Evolutionary conservation across 2,329 filamentous ascomycete genomes (phyloP), one percentile per base, ranked within the genome.

Genomic region (Trichoderma afroharzianum): DNA sequence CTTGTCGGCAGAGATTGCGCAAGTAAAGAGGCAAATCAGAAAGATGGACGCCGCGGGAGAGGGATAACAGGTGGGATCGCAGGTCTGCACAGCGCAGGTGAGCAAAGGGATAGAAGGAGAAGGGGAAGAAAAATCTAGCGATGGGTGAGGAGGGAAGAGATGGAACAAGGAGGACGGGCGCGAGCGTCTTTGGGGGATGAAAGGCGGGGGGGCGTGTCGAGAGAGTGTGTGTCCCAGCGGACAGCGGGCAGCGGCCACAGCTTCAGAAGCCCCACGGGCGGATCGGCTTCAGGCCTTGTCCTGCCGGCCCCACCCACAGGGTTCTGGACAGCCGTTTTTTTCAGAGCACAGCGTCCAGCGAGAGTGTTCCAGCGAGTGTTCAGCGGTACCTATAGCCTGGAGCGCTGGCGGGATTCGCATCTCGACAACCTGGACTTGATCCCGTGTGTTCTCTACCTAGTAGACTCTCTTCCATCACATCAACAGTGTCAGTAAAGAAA

Each of bases 261-360:
- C 71, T 55, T 63, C 53, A 39, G 71, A 70, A 57, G 71, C 71
- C 71, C 71, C 63, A 74, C 73, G 72, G 72, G 73, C 70, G 73
- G 71, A 74, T 74, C 73, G 73, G 73, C 73, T 68, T 72, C 72
- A 66, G 47, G 68, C 68, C 59, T 70, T 63, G 68, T 70, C 72
- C 64, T 74, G 72, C 73, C 73, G 73, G 72, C 68, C 55, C 73
- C 73, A 73, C 73, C 63, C 63, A 58, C 68, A 66, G 68, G 68
- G 70, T 53, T 64, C 63, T 71, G 68, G 24, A 26, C 63, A 71
- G 63, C 39, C 70, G 64, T 53, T 71, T 67, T 66, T 50, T 68
- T 61, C 14, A n/a, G n/a, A n/a, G n/a, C 26, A 36, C 14, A 36
- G 33, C 33, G 33, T 36, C 33, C 33, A 36, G 33, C 33, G 33